These are phyloP conservation scores for Lactifluus volemus DNA, from an alignment of 768 basidiomycete species.

Conservation along the genomic window DNA sequence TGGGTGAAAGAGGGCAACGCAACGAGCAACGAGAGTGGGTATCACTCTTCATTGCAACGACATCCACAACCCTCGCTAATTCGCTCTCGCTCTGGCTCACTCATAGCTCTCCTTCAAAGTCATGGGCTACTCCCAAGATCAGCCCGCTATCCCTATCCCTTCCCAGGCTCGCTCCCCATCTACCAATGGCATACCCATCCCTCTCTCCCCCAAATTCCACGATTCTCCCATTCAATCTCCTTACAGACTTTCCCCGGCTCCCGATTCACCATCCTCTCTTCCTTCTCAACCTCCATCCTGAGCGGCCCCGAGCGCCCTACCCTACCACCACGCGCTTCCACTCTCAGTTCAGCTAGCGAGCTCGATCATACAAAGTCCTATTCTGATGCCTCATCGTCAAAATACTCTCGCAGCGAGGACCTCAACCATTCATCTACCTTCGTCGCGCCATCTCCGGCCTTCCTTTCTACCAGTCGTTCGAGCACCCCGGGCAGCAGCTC, in stretches of 20 bases:
- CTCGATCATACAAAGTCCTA: slow-evolving; percentile 39
- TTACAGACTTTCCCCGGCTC: neutral
- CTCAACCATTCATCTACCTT: slow-evolving; percentile 43
- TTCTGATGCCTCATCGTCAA: slow-evolving; percentile 14
- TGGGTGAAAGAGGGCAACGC: neutral
- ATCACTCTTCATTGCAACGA: neutral
- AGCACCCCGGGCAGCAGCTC: slow-evolving; percentile 44
- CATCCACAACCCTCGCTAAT: neutral
- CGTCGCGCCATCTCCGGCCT: slow-evolving; percentile 26
- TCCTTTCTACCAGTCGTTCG: slow-evolving; percentile 49
- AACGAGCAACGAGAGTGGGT: neutral
- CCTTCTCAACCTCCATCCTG: slow-evolving; percentile 3
- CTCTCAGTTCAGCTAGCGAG: slow-evolving; percentile 45
- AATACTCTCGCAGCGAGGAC: slow-evolving; percentile 64
- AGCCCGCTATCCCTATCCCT: slow-evolving; percentile 4
- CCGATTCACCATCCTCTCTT: slow-evolving; percentile 9
- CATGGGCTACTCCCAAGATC: slow-evolving; percentile 18
- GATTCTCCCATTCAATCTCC: slow-evolving; percentile 14
- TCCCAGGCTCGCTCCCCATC: neutral
- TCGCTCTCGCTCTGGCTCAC: slow-evolving; percentile 1
- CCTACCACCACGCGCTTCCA: slow-evolving; percentile 58
- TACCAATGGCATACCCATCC: slow-evolving; percentile 7
- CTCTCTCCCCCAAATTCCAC: slow-evolving; percentile 1
- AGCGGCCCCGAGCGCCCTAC: slow-evolving; percentile 39
- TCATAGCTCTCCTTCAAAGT: neutral